Base-by-base conservation (phyloP, 2,329 filamentous ascomycete species). In the Elsinoe batatas region DNA sequence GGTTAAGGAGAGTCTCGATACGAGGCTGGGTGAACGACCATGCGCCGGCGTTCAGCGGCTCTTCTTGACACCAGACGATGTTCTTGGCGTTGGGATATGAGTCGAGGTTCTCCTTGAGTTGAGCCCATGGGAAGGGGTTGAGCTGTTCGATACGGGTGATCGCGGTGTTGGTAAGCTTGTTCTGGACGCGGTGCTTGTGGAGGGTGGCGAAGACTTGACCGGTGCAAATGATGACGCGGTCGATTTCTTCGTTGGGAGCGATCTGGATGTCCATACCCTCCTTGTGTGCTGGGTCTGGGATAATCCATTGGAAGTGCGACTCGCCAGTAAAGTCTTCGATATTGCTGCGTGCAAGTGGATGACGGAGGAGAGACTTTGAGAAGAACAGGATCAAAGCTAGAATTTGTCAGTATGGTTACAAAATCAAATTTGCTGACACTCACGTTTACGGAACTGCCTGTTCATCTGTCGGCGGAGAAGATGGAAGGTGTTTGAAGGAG, bases 381-480 rank as follows among this genome's bases (percentile, higher is more conserved):
- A 98, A 98, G 85, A 98, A 98, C 64, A 96, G 85, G 66, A 97
- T 79, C 56, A 98, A 83, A 64, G 93, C 88, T 91, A 65, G 18
- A 42, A 7, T 56, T 47, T 56, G 46, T 58, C 66, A 59, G 18
- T 57, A 46, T 56, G 58, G 53, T 32, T n/a, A n/a, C 43, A 44
- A 12, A 40, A 30, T 54, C 26, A 17, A 20, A 40, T 10, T 30
- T 44, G 33, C 47, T 54, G 42, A 53, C 40, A 79, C 87, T 83
- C 79, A 93, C 88, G 93, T 79, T 98, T 98, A 76, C 93, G 84
- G 87, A 98, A 98, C 71, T 98, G 91, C 67, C 93, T 84, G 80
- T 97, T 91, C 84, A 98, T 95, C 77, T 98, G 93, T 73, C 93
- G 84, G 70, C 93, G 87, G 61, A 98, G 81, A 63, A 93, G 84